These are phyloP conservation scores for Parasarocladium wereldwijsianum DNA, from an alignment of 2,329 filamentous ascomycete genomes.

Conservation along the genomic window DNA sequence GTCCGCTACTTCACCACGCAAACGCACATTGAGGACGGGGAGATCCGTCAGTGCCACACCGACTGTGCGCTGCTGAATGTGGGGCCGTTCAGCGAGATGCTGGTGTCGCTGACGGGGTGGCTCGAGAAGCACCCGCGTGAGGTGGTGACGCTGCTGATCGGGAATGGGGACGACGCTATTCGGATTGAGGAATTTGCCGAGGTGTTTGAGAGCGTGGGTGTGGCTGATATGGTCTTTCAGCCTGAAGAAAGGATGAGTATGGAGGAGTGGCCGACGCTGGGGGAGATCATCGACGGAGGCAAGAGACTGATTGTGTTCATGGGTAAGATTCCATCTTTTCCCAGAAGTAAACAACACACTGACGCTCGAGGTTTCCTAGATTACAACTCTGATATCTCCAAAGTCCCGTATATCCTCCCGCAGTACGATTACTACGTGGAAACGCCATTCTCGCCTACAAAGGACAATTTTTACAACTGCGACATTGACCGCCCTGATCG, in stretches of 20 bases:
- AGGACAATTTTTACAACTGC: conserved; percentile 44
- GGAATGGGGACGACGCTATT: conserved; percentile 36
- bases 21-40: conserved; percentile 34
- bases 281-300: conserved; percentile 42
- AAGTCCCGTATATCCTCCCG: conserved; percentile 41
- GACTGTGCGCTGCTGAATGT: conserved; percentile 39
- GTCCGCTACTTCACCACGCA: conserved; percentile 47
- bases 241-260: conserved; percentile 23
- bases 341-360: conserved; percentile 3
- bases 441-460: conserved; percentile 47
- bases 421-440: conserved; percentile 52
- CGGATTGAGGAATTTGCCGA: conserved; percentile 34
- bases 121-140: conserved; percentile 40
- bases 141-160: conserved; percentile 42
- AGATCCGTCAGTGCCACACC: conserved; percentile 44
- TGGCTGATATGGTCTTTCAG: conserved; percentile 40
- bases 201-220: conserved; percentile 35
- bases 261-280: conserved; percentile 50
- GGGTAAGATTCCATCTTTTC: conserved; percentile 20
- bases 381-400: conserved; percentile 29
- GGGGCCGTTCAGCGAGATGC: conserved; percentile 35
- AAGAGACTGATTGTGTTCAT: conserved; percentile 54
- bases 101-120: conserved; percentile 40
- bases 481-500: conserved; percentile 40
- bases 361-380: conserved; percentile 26